Base-by-base conservation (phyloP, 1,284 basidiomycete genomes). In the Ustilago crameri region DNA sequence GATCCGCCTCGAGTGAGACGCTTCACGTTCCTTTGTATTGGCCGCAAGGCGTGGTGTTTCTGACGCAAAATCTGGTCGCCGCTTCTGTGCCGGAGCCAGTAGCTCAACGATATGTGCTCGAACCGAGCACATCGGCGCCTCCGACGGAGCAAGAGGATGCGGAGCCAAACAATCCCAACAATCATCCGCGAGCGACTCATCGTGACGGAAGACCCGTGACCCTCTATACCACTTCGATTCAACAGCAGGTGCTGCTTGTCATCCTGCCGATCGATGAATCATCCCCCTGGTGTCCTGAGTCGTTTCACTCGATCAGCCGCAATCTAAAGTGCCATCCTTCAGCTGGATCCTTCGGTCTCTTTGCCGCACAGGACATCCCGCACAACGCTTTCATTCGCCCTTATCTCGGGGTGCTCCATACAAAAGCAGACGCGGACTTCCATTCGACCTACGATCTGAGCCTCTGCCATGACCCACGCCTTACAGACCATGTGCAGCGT, bases 341-440 rank as follows among this genome's bases (percentile, higher is more conserved):
- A n/a, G 80, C 83, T 54, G 92, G 92, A 0, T 93, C 96, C 80
- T 86, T 84, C 71, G 93, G 93, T 0, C 86, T 96, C 15, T 95
- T 95, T 82, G 90, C 92, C 8, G 84, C 86, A 22, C 88, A 87
- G 61, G 91, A 89, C 78, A 90, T 95, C 24, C 85, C 87, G 1
- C 85, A 88, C 3, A 87, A 87, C 50, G 87, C 89, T 18, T 88
- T 89, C 71, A 88, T 95, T 44, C 82, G 94, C 8, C 90, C 93
- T 57, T 96, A 96, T 79, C 84, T 91, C 26, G 94, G 93, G 35
- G 88, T 93, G 76, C 87, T 95, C n/a, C 92, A 93, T 75, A 88
- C 87, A 72, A 89, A 92, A 74, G 88, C 89, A 37, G 87, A 91
- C 54, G 63, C 62, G 9, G 72, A 76, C 32, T 54, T 60, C 49